A percentile compares a stretch with the other conserved stretches of the same genome.
Conservation (phyloP, 176 grass and related monocot genomes). For the Sorghum bicolor region DNA sequence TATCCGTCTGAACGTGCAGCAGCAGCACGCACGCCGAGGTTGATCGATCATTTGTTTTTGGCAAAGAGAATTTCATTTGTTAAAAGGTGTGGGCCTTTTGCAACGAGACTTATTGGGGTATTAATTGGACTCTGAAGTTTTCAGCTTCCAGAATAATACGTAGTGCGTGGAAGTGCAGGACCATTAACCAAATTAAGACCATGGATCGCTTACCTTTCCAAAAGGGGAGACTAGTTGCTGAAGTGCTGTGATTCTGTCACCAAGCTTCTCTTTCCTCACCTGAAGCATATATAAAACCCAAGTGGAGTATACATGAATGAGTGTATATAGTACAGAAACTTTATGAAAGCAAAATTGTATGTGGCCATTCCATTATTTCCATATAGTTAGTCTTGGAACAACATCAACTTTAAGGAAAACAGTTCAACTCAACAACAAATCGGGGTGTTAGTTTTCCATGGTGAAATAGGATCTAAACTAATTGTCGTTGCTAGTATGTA, state of each 20-base stretch:
- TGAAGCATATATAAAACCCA: constrained; percentile 31
- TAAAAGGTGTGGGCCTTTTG: not conserved
- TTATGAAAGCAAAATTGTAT: not conserved
- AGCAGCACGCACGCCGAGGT: constrained; percentile 21
- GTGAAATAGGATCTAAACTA: not conserved
- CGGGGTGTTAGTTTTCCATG: too few relatives aligned
- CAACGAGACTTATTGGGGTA: not conserved
- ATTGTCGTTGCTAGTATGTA: not conserved
- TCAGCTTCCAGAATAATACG: constrained; percentile 18
- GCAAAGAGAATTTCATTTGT: not conserved
- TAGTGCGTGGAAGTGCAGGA: constrained; percentile 15
- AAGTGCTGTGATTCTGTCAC: constrained; percentile 92
- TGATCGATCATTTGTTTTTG: constrained; percentile 22
- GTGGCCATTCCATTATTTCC: not conserved
- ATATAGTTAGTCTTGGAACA: not conserved
- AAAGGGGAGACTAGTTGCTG: constrained; percentile 99
- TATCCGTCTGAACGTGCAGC: constrained; percentile 79
- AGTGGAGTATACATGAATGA: not conserved
- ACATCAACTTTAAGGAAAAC: not conserved
- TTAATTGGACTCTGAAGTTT: constrained; percentile 14
- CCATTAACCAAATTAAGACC: constrained; percentile 36
- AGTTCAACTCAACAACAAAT: not conserved
- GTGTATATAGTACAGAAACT: not conserved
- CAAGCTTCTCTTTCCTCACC: constrained; percentile 99
- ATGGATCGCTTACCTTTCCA: constrained; percentile 69